phyloP scores from a whole-genome alignment of 495 filamentous ascomycete genomes.

The Tuber melanosporum region DNA sequence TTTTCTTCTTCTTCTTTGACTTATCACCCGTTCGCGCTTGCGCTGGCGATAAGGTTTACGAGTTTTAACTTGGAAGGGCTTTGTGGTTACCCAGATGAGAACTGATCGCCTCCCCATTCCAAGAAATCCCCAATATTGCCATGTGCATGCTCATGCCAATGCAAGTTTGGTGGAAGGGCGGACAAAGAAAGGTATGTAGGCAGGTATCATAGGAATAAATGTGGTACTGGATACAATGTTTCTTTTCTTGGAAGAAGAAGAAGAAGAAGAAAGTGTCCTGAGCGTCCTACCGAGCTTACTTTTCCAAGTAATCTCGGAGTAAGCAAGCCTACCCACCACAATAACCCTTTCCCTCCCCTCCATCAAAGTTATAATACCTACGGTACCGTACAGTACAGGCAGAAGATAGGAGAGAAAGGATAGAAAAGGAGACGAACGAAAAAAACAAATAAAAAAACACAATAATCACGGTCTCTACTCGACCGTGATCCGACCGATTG shows the following conservation, averaged over 20 bases:
- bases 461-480: neutral
- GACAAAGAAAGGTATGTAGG: too few relatives aligned
- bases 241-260: too few relatives aligned
- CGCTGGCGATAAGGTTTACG: neutral
- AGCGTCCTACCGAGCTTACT: too few relatives aligned
- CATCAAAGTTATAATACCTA: too few relatives aligned
- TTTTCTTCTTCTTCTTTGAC: too few relatives aligned
- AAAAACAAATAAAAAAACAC: neutral
- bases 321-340: neutral
- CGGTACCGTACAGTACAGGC: too few relatives aligned
- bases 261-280: too few relatives aligned
- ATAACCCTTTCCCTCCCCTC: too few relatives aligned
- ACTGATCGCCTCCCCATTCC: neutral
- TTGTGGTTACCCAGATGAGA: neutral
- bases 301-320: neutral
- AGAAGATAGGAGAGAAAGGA: neutral
- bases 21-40: too few relatives aligned
- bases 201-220: neutral
- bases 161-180: neutral
- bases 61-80: too few relatives aligned
- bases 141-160: neutral
- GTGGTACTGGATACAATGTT: neutral
- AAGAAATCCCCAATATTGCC: slow-evolving; percentile 3
- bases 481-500: neutral
- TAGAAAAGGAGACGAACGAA: too few relatives aligned